Conservation (phyloP, 2,329 filamentous ascomycete genomes). For the Fusarium paranaense region DNA sequence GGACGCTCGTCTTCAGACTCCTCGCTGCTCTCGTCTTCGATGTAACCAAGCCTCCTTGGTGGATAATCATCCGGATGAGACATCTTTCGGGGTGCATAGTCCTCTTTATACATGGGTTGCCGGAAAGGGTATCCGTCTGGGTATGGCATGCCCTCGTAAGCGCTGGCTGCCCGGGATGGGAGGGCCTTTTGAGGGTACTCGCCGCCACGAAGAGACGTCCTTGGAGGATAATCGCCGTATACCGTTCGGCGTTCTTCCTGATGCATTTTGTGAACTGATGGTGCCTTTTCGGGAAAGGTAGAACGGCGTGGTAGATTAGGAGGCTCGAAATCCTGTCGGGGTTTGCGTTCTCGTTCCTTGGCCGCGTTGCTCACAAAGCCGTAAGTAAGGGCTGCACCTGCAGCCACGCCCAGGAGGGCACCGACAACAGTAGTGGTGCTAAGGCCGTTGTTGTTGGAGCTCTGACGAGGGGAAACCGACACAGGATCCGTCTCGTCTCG, state of each 20-base stretch:
- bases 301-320: conserved; percentile 56
- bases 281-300: conserved; percentile 59
- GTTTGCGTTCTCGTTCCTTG: conserved; percentile 57
- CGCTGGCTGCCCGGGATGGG: conserved; percentile 32
- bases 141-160: conserved; percentile 38
- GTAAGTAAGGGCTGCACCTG: conserved; percentile 74
- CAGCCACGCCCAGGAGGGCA: conserved; percentile 81
- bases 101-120: conserved; percentile 29
- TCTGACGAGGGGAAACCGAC: conserved; percentile 48
- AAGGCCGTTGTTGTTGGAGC: conserved; percentile 55
- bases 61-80: conserved; percentile 38
- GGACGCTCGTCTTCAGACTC: conserved; percentile 32
- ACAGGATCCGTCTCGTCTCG: conserved; percentile 35
- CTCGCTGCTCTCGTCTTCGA: conserved; percentile 44
- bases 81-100: conserved; percentile 38
- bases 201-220: conserved; percentile 15
- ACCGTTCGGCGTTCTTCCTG: conserved; percentile 33
- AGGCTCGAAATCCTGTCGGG: conserved; percentile 55
- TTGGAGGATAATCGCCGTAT: conserved; percentile 36
- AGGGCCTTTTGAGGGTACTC: conserved; percentile 35
- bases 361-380: conserved; percentile 68
- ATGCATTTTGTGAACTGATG: conserved; percentile 40
- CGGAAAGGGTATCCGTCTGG: conserved; percentile 39
- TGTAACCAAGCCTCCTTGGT: conserved; percentile 39
- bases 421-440: conserved; percentile 76